Percentiles rank a stretch among this genome's conserved stretches.
These are phyloP conservation scores for Polytrichum formosum DNA, from an alignment of 225 moss, liverwort and hornwort genomes.

Conservation along the genomic window DNA sequence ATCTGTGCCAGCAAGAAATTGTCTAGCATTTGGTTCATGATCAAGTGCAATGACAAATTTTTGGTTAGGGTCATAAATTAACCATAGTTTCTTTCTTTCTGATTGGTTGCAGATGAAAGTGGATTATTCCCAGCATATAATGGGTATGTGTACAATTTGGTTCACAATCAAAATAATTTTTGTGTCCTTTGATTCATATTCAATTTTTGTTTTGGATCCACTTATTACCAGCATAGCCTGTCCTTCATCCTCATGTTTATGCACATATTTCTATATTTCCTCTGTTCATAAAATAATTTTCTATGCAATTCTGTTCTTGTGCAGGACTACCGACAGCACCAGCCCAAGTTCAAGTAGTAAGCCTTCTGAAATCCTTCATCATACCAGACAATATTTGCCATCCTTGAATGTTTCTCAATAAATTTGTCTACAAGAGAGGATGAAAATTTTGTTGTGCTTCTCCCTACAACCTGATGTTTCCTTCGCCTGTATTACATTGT, in stretches of 20 bases:
- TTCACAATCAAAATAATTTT: conserved; percentile 3
- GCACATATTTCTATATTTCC: too few species aligned
- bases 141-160: conserved; percentile 29
- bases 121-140: conserved; percentile 29
- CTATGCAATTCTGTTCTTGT: conserved; percentile 12
- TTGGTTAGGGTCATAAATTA: too few species aligned
- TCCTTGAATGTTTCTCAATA: background rate
- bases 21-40: too few species aligned
- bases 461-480: too few species aligned
- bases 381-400: background rate
- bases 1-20: too few species aligned
- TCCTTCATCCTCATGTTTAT: background rate
- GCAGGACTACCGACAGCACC: conserved; percentile 22
- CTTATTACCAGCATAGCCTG: background rate
- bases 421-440: background rate
- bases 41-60: too few species aligned
- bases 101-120: conserved; percentile 30
- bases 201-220: too few species aligned
- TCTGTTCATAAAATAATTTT: too few species aligned
- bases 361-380: conserved; percentile 7
- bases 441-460: too few species aligned
- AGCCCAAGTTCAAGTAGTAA: conserved; percentile 36
- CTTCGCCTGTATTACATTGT: too few species aligned
- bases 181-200: too few species aligned
- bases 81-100: too few species aligned